These are phyloP conservation scores for Sequoia sempervirens DNA, from an alignment of 75 land plant genomes.

Conservation along the genomic window DNA sequence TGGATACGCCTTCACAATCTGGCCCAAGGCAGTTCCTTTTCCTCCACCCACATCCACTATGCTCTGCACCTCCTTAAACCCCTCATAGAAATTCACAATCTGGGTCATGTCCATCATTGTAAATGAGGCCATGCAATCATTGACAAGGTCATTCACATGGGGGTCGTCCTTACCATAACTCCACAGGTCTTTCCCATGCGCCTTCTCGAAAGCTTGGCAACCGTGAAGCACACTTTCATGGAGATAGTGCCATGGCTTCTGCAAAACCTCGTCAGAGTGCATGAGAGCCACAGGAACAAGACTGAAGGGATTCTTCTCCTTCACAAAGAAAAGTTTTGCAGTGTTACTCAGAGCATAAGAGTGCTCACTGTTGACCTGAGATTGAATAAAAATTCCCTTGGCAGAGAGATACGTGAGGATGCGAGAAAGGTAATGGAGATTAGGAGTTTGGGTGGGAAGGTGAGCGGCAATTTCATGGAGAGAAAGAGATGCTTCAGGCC, in stretches of 20 bases:
- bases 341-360: constrained; percentile 22
- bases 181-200: constrained; percentile 13
- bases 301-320: background rate
- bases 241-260: constrained; percentile 8
- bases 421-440: background rate
- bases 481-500: constrained; percentile 2
- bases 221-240: constrained; percentile 12
- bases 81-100: constrained; percentile 1
- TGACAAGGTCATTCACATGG: constrained; percentile 9
- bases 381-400: too few species aligned
- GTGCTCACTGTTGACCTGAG: constrained; percentile 8
- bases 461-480: background rate
- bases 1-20: constrained; percentile 19
- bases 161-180: background rate
- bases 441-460: background rate
- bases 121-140: constrained; percentile 10
- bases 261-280: background rate
- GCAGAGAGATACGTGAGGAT: background rate
- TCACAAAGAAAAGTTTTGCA: constrained; percentile 13
- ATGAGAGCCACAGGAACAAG: background rate
- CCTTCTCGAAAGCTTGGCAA: constrained; percentile 6
- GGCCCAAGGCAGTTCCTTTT: constrained; percentile 13
- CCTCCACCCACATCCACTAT: constrained; percentile 27
- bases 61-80: constrained; percentile 1
- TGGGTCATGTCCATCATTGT: background rate